These are phyloP conservation scores for Vitis hybrid DNA, from an alignment of 177 flowering plant species.

Conservation along the genomic window DNA sequence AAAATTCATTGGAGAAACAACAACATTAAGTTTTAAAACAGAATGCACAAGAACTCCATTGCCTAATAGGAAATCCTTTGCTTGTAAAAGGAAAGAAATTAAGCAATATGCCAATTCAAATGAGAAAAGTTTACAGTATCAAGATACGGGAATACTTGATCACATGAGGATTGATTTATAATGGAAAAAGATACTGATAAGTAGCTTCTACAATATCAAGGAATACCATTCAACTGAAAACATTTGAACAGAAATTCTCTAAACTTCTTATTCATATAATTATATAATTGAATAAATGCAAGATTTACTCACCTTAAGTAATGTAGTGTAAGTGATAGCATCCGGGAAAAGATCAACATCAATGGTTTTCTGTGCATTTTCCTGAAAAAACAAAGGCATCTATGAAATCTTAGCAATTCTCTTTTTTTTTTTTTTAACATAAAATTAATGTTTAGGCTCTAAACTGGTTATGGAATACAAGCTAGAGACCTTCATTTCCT, in stretches of 20 bases:
- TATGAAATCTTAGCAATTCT: slow-evolving; percentile 4
- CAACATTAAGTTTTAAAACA: background rate
- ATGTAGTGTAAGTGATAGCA: slow-evolving; percentile 62
- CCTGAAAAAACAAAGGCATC: slow-evolving; percentile 39
- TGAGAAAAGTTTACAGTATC: background rate
- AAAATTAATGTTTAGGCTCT: slow-evolving; percentile 30
- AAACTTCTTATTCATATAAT: background rate
- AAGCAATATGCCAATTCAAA: background rate
- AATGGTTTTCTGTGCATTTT: slow-evolving; percentile 30
- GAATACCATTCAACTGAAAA: too few relatives aligned
- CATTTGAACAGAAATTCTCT: background rate
- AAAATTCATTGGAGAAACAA: background rate
- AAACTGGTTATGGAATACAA: slow-evolving; percentile 52
- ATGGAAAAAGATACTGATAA: background rate
- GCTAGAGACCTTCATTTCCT: slow-evolving; percentile 76
- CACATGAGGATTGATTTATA: background rate
- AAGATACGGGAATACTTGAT: background rate
- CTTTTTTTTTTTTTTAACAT: background rate
- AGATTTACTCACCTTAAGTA: slow-evolving; percentile 49
- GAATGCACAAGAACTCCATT: background rate
- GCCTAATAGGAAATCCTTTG: background rate
- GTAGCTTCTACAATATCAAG: too few relatives aligned
- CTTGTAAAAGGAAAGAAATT: background rate
- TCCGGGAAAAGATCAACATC: slow-evolving; percentile 49
- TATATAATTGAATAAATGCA: background rate